Evolutionary conservation across 164 flowering plant genomes (phyloP).

Genomic region (Chimonanthus salicifolius): DNA sequence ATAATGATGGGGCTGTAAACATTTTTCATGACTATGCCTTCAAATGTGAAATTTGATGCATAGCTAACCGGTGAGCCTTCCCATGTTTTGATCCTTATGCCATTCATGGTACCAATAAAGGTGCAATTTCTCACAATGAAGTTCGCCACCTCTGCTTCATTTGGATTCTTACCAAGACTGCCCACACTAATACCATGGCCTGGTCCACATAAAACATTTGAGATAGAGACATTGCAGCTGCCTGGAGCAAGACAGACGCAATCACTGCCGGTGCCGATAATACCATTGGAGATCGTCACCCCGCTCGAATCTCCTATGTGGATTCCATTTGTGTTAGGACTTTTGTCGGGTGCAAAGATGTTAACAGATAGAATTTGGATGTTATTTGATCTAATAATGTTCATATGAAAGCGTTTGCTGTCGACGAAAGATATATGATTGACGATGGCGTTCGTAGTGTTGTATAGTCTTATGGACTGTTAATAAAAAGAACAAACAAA

Average conservation of each 20-base stretch:
- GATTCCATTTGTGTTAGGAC: conserved; percentile 29
- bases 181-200: conserved; percentile 34
- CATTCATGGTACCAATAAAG: conserved; percentile 26
- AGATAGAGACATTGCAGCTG: conserved; percentile 13
- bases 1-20: no score
- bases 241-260: conserved; percentile 32
- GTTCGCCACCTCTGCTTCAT: conserved; percentile 27
- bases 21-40: conserved; percentile 12
- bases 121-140: conserved; percentile 32
- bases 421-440: conserved; percentile 12
- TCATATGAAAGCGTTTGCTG: conserved; percentile 32
- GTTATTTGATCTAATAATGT: conserved; percentile 16
- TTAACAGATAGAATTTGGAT: conserved; percentile 9
- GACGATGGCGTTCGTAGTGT: conserved; percentile 13
- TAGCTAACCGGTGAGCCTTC: conserved; percentile 18
- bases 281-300: conserved; percentile 3
- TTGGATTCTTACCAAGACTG: background rate
- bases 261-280: conserved; percentile 32
- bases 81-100: conserved; percentile 46
- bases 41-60: conserved; percentile 26
- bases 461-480: conserved; percentile 26
- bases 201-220: conserved; percentile 26
- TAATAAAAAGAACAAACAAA: background rate
- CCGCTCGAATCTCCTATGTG: background rate
- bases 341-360: conserved; percentile 25